phyloP scores from a whole-genome alignment of 495 filamentous ascomycete species.

The Annulohypoxylon moriforme region DNA sequence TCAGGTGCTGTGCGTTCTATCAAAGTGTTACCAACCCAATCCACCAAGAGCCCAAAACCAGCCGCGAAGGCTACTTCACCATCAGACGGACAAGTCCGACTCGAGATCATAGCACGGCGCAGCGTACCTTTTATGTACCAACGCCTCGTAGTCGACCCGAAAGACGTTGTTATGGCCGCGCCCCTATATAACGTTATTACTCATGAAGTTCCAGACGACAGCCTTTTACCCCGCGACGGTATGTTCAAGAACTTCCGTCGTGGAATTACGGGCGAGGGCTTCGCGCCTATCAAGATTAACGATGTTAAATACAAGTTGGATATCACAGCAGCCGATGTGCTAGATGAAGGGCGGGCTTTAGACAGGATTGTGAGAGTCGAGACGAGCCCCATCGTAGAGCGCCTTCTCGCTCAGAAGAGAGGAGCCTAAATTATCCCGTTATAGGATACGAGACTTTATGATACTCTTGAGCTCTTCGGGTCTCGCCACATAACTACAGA shows the following conservation, averaged over 20 bases:
- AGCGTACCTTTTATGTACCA: slow-evolving; percentile 47
- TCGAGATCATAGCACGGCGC: slow-evolving; percentile 54
- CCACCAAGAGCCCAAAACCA: slow-evolving; percentile 13
- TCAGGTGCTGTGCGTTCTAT: slow-evolving; percentile 56
- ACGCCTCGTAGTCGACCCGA: slow-evolving; percentile 48
- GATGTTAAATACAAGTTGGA: slow-evolving; percentile 61
- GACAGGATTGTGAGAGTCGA: slow-evolving; percentile 57
- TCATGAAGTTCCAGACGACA: not conserved
- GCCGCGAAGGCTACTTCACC: not conserved
- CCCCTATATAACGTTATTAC: slow-evolving; percentile 46
- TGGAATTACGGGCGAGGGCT: slow-evolving; percentile 60
- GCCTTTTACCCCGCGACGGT: not conserved
- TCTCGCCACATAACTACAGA: not conserved
- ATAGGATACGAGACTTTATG: not conserved
- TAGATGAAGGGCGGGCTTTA: slow-evolving; percentile 63
- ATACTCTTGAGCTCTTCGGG: not conserved
- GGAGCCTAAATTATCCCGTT: not conserved
- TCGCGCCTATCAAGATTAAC: slow-evolving; percentile 53
- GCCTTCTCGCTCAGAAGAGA: not conserved
- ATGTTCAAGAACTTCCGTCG: slow-evolving; percentile 52
- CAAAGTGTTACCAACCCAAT: slow-evolving; percentile 48
- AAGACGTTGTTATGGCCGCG: slow-evolving; percentile 50
- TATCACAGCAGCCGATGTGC: slow-evolving; percentile 59
- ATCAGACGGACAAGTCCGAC: slow-evolving; percentile 34
- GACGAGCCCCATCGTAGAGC: slow-evolving; percentile 18